phyloP scores from a whole-genome alignment of 179 eudicot species.

The Nepenthes alata region DNA sequence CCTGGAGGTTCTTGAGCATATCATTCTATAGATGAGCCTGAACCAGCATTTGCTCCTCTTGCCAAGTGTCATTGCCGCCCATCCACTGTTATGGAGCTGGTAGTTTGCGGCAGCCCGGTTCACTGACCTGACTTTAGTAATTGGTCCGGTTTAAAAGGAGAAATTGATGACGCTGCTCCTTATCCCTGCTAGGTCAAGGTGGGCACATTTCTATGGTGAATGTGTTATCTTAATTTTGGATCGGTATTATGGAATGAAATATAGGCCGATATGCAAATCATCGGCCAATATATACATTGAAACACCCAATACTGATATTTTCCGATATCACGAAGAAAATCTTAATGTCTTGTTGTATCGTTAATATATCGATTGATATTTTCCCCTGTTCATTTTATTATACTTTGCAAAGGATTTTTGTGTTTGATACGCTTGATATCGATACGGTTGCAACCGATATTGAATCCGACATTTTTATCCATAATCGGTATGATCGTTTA shows the following conservation, averaged over 20 bases:
- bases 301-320: no score
- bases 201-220: constrained; percentile 31
- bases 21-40: constrained; percentile 9
- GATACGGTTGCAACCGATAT: no score
- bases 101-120: constrained; percentile 73
- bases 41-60: constrained; percentile 32
- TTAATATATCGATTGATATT: no score
- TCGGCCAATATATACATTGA: no score
- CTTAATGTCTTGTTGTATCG: no score
- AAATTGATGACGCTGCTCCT: constrained; percentile 73
- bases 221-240: constrained; percentile 31
- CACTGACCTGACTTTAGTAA: constrained; percentile 45
- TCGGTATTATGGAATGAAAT: constrained; percentile 15
- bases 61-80: constrained; percentile 43
- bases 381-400: no score
- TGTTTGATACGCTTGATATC: no score
- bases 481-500: constrained; percentile 23
- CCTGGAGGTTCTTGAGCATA: no score
- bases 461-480: no score
- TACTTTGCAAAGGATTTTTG: no score
- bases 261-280: no score
- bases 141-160: constrained; percentile 34
- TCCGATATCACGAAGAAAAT: no score
- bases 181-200: constrained; percentile 95
- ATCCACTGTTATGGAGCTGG: constrained; percentile 71